These are phyloP conservation scores for Claviceps humidiphila DNA, from an alignment of 2,329 filamentous ascomycete species.

Conservation along the genomic window DNA sequence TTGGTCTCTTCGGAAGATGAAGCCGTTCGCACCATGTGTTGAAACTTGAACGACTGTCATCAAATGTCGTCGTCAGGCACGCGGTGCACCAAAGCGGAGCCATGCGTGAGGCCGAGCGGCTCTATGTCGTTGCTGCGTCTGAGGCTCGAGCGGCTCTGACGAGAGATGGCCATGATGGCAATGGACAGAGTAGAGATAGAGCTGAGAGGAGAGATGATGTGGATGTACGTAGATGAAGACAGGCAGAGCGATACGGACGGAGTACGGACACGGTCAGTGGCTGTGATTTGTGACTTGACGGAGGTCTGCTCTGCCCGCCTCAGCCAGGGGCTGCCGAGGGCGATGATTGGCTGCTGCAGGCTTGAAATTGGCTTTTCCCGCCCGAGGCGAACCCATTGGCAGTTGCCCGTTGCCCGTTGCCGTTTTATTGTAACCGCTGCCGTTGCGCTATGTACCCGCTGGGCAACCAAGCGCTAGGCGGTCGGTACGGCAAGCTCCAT, in stretches of 20 bases:
- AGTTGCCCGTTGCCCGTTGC: not conserved
- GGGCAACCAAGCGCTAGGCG: too few species aligned
- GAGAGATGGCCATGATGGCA: not conserved
- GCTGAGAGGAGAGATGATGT: not conserved
- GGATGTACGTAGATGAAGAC: not conserved
- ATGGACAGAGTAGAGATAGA: not conserved
- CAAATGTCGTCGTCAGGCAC: not conserved
- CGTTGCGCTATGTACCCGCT: too few species aligned
- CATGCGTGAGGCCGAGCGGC: not conserved
- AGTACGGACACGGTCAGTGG: not conserved
- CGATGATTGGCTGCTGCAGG: constrained; percentile 6
- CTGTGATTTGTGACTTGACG: not conserved
- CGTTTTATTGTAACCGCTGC: not conserved
- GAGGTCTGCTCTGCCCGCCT: not conserved
- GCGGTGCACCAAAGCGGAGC: not conserved
- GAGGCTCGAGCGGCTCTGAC: not conserved
- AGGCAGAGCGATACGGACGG: not conserved
- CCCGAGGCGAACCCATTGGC: not conserved
- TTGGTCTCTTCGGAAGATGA: too few species aligned
- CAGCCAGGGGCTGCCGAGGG: not conserved
- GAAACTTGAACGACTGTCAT: too few species aligned
- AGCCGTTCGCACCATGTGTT: too few species aligned
- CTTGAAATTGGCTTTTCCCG: constrained; percentile 10
- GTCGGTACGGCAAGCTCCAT: not conserved
- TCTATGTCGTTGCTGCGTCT: not conserved